These are phyloP conservation scores for Caloboletus inedulis DNA, from an alignment of 1,284 basidiomycete genomes.

Conservation along the genomic window DNA sequence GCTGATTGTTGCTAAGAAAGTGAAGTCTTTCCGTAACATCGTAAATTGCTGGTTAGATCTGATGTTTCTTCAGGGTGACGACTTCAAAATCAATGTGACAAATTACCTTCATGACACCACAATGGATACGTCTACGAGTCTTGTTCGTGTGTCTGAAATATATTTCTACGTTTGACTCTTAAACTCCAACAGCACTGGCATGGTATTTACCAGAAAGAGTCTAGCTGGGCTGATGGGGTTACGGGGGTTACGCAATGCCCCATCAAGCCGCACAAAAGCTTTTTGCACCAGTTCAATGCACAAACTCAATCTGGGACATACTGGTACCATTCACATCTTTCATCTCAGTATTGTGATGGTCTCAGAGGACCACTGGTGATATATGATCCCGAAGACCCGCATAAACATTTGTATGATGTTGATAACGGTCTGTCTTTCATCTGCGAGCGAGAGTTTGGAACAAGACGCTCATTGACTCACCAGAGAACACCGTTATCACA, in stretches of 20 bases:
- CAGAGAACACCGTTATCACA: conserved; percentile 24
- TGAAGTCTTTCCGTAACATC: not conserved
- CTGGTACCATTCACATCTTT: conserved; percentile 45
- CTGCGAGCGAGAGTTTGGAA: not conserved
- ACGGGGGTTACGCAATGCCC: conserved; percentile 46
- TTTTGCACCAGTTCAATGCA: conserved; percentile 38
- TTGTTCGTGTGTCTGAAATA: conserved; percentile 19
- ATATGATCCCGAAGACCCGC: conserved; percentile 44
- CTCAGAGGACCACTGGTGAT: conserved; percentile 43
- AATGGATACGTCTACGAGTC: conserved; percentile 36
- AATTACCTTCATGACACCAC: conserved; percentile 32
- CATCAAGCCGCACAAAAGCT: conserved; percentile 35
- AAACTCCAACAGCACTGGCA: conserved; percentile 45
- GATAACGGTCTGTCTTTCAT: conserved; percentile 32
- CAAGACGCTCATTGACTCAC: not conserved
- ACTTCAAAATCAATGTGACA: conserved; percentile 33
- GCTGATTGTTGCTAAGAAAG: conserved; percentile 32
- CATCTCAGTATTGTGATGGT: conserved; percentile 36
- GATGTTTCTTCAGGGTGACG: conserved; percentile 24
- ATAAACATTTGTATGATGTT: conserved; percentile 38
- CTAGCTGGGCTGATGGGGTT: conserved; percentile 41
- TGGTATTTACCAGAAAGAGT: conserved; percentile 41
- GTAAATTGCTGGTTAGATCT: conserved; percentile 5
- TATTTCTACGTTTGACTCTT: not conserved
- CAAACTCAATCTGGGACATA: conserved; percentile 41